Conservation (phyloP, 2,329 filamentous ascomycete species). For the Ascochyta viciae-villosae region DNA sequence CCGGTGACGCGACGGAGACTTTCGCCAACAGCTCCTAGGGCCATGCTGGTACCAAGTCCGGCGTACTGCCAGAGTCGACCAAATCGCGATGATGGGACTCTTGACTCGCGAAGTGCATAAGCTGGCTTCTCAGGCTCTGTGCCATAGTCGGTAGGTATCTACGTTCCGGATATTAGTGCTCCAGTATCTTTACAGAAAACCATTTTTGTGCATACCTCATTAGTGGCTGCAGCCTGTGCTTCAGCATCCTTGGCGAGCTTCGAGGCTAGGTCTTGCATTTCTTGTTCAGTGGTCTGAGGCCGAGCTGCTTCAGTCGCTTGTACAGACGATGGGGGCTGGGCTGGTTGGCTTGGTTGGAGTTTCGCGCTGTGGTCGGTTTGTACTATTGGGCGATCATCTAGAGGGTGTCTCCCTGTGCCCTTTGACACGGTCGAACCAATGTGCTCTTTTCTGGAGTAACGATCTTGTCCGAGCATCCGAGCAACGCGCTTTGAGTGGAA, state of each 20-base stretch:
- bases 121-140: slow-evolving; percentile 42
- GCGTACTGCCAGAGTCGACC: slow-evolving; percentile 94
- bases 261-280: slow-evolving; percentile 56
- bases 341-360: slow-evolving; percentile 27
- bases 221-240: slow-evolving; percentile 16
- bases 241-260: slow-evolving; percentile 54
- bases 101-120: slow-evolving; percentile 84
- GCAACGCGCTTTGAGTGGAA: slow-evolving; percentile 68
- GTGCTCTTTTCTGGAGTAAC: slow-evolving; percentile 42
- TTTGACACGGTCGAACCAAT: slow-evolving; percentile 38
- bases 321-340: slow-evolving; percentile 20
- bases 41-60: slow-evolving; percentile 92
- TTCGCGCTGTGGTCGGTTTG: slow-evolving; percentile 50
- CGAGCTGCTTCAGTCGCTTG: slow-evolving; percentile 11
- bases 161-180: slow-evolving; percentile 53
- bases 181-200: slow-evolving; percentile 44
- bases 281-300: slow-evolving; percentile 34
- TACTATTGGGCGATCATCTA: slow-evolving; percentile 47
- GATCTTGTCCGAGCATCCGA: slow-evolving; percentile 60
- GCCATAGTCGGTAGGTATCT: slow-evolving; percentile 44
- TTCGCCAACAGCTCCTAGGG: slow-evolving; percentile 89
- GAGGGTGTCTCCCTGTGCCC: slow-evolving; percentile 39
- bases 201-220: slow-evolving; percentile 32
- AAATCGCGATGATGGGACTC: slow-evolving; percentile 85
- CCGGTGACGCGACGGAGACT: slow-evolving; percentile 81